Conservation (phyloP, 2,329 filamentous ascomycete genomes). For the Trichoderma lentiforme region DNA sequence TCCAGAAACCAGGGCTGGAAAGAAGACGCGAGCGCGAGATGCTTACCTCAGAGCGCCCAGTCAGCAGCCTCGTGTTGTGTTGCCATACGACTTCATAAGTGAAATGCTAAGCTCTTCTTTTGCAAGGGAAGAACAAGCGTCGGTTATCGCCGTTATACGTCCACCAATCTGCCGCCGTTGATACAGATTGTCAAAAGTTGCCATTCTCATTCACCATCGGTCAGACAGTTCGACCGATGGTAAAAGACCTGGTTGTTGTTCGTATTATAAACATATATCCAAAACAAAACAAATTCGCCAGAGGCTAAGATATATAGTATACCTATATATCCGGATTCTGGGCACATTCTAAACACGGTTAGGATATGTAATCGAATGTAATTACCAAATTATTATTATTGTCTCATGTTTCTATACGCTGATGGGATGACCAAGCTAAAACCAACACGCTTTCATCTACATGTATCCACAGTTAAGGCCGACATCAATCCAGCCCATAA, state of each 20-base stretch:
- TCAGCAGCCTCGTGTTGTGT: background rate
- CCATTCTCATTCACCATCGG: no score
- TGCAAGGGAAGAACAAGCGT: no score
- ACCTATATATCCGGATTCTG: no score
- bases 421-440: background rate
- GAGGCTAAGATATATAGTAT: background rate
- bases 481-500: background rate
- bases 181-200: background rate
- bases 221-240: no score
- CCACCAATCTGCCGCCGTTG: background rate
- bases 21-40: no score
- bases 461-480: background rate
- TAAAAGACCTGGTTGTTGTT: no score
- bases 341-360: background rate
- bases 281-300: background rate
- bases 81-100: no score
- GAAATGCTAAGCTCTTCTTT: no score
- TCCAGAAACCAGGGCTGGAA: no score
- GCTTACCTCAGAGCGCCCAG: background rate
- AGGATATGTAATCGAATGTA: background rate
- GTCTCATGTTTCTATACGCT: background rate
- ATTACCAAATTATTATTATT: background rate
- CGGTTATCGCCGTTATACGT: no score
- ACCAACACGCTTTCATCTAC: background rate
- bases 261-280: no score